Base-by-base conservation (phyloP, 2,329 filamentous ascomycete species). In the Stachybotrys elegans region DNA sequence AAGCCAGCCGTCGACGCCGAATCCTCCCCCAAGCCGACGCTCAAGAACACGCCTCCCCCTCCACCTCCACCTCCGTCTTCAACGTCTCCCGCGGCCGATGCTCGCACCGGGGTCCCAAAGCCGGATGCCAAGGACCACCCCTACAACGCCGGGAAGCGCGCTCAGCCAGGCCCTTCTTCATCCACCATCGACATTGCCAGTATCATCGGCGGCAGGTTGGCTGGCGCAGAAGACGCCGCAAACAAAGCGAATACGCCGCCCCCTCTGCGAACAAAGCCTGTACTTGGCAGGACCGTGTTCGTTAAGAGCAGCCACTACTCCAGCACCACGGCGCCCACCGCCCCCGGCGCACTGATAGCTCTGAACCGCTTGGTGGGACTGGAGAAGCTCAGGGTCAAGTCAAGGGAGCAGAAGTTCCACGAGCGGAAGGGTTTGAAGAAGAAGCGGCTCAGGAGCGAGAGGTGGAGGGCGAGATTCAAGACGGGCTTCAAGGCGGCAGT, bases 361-460 rank as follows among this genome's bases (percentile, higher is more conserved):
- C 60, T 79, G 4, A 58, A 67, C 32, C 53, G 55, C 31, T 55
- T 71, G 41, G 58, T 69, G 23, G 49, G 53, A 5, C 55, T 60
- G 55, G 90, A 92, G 58, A 71, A 65, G 35, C 68, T 93, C 41
- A 71, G 65, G 51, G 46, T 40, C 3, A 81, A 88, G 54, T 71
- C 71, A 43, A 61, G 64, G 17, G 61, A 55, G 50, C 88, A 93
- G 66, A 71, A 73, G 50, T 88, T 81, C 56, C 84, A 94, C 63
- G 88, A 93, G 72, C 70, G 88, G 38, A 76, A 76, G 0, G 88
- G 88, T 3, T 57, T 88, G 57, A 89, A 86, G 76, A 76, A 83
- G 65, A 94, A 93, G 79, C 77, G 88, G 56, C 65, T 89, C 53
- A 72, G 70, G 62, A 82, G 78, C 47, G 72, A 84, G 71, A 73